Percentiles rank a stretch among this genome's conserved stretches.
These are phyloP conservation scores for Zizania latifolia DNA, from an alignment of 176 grass and related monocot genomes.

Conservation along the genomic window DNA sequence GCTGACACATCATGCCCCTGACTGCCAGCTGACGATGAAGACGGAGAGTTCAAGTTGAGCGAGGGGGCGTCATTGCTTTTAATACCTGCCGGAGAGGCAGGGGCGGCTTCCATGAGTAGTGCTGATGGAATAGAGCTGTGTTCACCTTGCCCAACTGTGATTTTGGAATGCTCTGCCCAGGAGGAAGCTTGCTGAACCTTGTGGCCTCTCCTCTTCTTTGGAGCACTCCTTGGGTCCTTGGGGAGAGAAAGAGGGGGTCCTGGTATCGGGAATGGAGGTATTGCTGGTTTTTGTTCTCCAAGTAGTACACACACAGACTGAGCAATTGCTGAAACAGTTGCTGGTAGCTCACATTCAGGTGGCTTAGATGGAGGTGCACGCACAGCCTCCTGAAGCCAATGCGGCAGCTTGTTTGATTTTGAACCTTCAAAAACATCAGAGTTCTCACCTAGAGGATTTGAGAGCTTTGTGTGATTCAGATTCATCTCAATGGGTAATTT, in stretches of 20 bases:
- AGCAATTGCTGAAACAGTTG: conserved; percentile 70
- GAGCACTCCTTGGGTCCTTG: conserved; percentile 67
- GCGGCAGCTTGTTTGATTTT: conserved; percentile 79
- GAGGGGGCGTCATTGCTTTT: conserved; percentile 11
- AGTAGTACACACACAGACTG: conserved; percentile 72
- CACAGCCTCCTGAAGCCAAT: conserved; percentile 97
- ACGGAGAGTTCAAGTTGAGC: conserved; percentile 49
- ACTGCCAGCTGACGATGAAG: conserved; percentile 33
- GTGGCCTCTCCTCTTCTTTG: conserved; percentile 54
- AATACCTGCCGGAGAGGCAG: background rate
- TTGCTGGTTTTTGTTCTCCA: conserved; percentile 62
- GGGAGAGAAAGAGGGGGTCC: conserved; percentile 52
- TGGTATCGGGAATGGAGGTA: conserved; percentile 76
- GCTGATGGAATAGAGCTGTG: conserved; percentile 5
- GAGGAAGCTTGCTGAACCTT: conserved; percentile 31
- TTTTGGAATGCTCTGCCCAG: conserved; percentile 21
- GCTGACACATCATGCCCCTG: conserved; percentile 4
- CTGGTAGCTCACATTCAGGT: conserved; percentile 50
- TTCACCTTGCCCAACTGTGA: conserved; percentile 10
- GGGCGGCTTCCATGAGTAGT: conserved; percentile 14
- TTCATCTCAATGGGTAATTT: conserved; percentile 45
- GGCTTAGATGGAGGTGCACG: conserved; percentile 46
- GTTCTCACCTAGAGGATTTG: conserved; percentile 35
- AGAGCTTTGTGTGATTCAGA: conserved; percentile 25
- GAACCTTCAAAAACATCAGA: conserved; percentile 42